These are phyloP conservation scores for Russula virescens DNA, from an alignment of 768 basidiomycete species.

Conservation along the genomic window DNA sequence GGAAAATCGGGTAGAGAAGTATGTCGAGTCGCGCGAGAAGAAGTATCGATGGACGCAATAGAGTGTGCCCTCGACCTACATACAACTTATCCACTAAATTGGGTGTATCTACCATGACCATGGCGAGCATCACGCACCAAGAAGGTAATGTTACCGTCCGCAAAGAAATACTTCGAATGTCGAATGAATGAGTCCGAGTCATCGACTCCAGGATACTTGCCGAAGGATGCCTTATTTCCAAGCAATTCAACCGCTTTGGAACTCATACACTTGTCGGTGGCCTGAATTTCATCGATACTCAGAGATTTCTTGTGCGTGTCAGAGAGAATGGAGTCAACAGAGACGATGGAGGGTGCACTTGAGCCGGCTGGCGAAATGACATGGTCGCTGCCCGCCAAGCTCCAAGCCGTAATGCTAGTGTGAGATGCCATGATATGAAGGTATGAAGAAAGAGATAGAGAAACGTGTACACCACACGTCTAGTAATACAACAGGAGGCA, in stretches of 20 bases:
- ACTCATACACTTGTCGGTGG: neutral
- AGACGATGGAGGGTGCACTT: neutral
- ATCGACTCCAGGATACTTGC: too few species aligned
- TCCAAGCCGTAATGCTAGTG: neutral
- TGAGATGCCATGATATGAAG: neutral
- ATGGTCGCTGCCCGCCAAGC: neutral
- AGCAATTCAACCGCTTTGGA: neutral
- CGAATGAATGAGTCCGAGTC: neutral
- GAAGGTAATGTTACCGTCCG: slow-evolving; percentile 14
- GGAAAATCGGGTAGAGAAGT: neutral
- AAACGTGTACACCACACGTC: neutral
- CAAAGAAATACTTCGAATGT: slow-evolving; percentile 5
- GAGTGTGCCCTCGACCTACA: slow-evolving; percentile 2
- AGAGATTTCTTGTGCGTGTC: neutral
- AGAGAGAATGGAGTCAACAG: neutral
- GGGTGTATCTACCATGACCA: neutral
- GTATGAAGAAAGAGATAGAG: neutral
- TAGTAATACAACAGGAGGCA: too few species aligned
- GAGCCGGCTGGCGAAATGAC: neutral
- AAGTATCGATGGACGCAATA: slow-evolving; percentile 14
- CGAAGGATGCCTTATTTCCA: too few species aligned
- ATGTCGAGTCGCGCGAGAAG: slow-evolving; percentile 12
- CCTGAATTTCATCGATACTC: neutral
- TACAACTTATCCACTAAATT: neutral
- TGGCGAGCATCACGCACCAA: neutral